Conservation (phyloP, 257 asterid genomes). For the Capsicum pubescens region DNA sequence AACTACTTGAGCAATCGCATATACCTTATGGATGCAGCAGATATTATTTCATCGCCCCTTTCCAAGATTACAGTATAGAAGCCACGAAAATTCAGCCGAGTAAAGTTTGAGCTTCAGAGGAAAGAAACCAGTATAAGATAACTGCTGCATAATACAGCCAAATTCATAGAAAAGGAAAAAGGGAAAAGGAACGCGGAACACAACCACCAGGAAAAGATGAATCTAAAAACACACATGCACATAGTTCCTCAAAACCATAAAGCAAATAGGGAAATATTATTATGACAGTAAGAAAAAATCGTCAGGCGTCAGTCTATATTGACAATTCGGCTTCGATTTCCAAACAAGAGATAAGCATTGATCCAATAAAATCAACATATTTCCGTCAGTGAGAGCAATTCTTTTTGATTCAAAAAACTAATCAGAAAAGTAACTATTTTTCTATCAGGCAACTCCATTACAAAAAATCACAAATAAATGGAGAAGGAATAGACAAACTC, state of each 20-base stretch:
- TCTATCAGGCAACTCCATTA: neutral
- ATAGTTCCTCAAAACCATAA: slow-evolving; percentile 12
- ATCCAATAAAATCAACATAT: slow-evolving; percentile 6
- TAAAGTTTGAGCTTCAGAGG: slow-evolving; percentile 73
- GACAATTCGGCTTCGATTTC: neutral
- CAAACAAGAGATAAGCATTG: slow-evolving; percentile 2
- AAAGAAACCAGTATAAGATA: slow-evolving; percentile 17
- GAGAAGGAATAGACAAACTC: neutral
- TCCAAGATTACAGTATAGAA: slow-evolving; percentile 90
- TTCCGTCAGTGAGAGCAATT: neutral
- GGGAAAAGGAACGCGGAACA: neutral
- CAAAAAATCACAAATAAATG: slow-evolving; percentile 17
- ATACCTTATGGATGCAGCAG: slow-evolving; percentile 92
- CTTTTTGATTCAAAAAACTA: neutral
- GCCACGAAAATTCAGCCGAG: slow-evolving; percentile 74
- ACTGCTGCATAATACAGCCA: slow-evolving; percentile 4
- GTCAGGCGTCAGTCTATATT: neutral
- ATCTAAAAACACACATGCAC: neutral
- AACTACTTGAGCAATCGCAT: slow-evolving; percentile 2
- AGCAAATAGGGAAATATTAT: slow-evolving; percentile 20
- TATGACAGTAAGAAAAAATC: neutral
- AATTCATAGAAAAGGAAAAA: neutral
- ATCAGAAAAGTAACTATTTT: slow-evolving; percentile 3
- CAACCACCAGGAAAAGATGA: slow-evolving; percentile 1
- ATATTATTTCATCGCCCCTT: slow-evolving; percentile 85